A percentile compares a stretch with the other conserved stretches of the same genome.
phyloP scores from a whole-genome alignment of 768 basidiomycete genomes.

The Tricholoma sp. region DNA sequence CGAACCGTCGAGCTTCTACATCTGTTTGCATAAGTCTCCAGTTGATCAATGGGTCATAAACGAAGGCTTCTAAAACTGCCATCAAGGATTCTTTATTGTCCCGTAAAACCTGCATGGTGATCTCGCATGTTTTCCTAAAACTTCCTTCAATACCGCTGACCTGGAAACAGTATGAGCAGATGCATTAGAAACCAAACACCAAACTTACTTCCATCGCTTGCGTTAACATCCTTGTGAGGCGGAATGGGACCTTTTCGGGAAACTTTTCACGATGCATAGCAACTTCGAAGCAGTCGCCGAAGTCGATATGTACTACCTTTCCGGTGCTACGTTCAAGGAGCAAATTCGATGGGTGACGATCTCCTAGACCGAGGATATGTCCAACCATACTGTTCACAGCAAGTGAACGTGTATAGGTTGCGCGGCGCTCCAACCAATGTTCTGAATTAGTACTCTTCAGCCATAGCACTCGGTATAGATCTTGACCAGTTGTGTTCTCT shows the following conservation, averaged over 20 bases:
- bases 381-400: slow-evolving; percentile 99
- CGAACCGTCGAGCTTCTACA: slow-evolving; percentile 61
- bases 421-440: slow-evolving; percentile 95
- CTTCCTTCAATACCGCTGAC: slow-evolving; percentile 98
- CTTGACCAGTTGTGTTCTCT: slow-evolving; percentile 98
- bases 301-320: slow-evolving; percentile 95
- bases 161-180: slow-evolving; percentile 33
- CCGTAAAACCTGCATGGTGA: slow-evolving; percentile 94
- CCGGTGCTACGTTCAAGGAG: slow-evolving; percentile 88
- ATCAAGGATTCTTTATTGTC: slow-evolving; percentile 98
- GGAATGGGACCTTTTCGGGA: slow-evolving; percentile 98
- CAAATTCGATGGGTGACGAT: slow-evolving; percentile 94
- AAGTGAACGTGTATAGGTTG: slow-evolving; percentile 92
- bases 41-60: slow-evolving; percentile 96
- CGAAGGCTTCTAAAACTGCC: slow-evolving; percentile 98
- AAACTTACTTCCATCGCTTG: slow-evolving; percentile 93
- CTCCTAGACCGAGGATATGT: slow-evolving; percentile 95
- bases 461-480: slow-evolving; percentile 95
- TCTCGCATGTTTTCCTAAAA: slow-evolving; percentile 93
- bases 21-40: slow-evolving; percentile 92
- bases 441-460: slow-evolving; percentile 93
- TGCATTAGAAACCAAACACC: not conserved
- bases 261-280: slow-evolving; percentile 98
- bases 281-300: slow-evolving; percentile 97
- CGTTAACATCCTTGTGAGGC: slow-evolving; percentile 95